Conservation (phyloP, 2,329 filamentous ascomycete species). For the Scedosporium dehoogii region DNA sequence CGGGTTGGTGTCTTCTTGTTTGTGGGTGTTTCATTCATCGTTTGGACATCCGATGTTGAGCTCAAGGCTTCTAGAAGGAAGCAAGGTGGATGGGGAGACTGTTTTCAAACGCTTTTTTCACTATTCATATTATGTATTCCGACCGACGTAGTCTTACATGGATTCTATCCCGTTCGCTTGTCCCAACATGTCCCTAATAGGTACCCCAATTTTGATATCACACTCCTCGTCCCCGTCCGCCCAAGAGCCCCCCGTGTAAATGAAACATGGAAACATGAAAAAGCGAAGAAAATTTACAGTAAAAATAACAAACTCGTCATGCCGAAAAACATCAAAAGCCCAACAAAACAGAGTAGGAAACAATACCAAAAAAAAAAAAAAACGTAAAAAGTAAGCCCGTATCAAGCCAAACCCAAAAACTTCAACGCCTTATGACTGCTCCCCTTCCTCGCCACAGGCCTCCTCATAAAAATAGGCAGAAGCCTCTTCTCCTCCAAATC, state of each 20-base stretch:
- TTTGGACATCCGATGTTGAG: neutral
- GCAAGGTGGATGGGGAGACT: too few species aligned
- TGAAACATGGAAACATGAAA: constrained; percentile 1
- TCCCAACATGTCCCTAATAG: neutral
- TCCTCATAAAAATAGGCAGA: constrained; percentile 38
- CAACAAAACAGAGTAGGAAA: neutral
- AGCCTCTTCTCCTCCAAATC: constrained; percentile 40
- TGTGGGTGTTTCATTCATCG: constrained; percentile 2
- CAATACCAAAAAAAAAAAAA: neutral
- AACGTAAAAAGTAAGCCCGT: neutral
- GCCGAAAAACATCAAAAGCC: neutral
- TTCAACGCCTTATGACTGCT: constrained; percentile 43
- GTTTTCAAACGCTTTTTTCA: neutral
- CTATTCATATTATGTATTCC: neutral
- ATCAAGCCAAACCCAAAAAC: constrained; percentile 37
- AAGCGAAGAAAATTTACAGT: constrained; percentile 2
- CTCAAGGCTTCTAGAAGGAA: neutral
- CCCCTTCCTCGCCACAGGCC: constrained; percentile 23
- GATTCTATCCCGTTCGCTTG: neutral
- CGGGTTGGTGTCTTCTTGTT: neutral
- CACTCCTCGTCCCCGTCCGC: neutral
- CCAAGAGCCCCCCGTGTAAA: neutral
- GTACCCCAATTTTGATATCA: neutral
- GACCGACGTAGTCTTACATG: neutral
- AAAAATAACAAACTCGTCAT: constrained; percentile 8